phyloP scores from a whole-genome alignment of 2,329 filamentous ascomycete species.

The Huntiella omanensis region DNA sequence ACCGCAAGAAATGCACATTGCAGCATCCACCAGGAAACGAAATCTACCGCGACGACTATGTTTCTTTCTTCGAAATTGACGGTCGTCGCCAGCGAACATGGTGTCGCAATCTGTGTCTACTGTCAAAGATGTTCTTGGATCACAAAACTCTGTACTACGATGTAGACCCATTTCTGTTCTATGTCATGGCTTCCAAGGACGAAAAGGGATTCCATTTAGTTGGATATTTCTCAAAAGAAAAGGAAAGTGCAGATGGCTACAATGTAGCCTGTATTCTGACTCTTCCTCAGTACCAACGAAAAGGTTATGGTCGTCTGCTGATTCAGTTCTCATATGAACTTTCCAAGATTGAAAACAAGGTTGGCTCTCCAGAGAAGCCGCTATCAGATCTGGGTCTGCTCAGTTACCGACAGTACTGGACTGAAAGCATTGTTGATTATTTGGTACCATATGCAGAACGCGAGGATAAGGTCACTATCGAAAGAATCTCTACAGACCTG shows the following conservation, averaged over 20 bases:
- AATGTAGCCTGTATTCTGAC: constrained; percentile 97
- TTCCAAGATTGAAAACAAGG: constrained; percentile 82
- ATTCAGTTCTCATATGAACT: constrained; percentile 98
- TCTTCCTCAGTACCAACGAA: constrained; percentile 85
- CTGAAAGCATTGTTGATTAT: constrained; percentile 77
- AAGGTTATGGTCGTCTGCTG: constrained; percentile 78
- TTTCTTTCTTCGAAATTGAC: constrained; percentile 96
- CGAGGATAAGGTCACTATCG: constrained; percentile 61
- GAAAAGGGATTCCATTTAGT: constrained; percentile 86
- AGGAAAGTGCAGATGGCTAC: constrained; percentile 90
- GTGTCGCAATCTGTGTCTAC: constrained; percentile 85
- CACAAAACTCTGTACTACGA: constrained; percentile 99
- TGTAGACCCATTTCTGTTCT: constrained; percentile 97
- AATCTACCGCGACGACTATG: constrained; percentile 84
- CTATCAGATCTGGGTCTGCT: constrained; percentile 83
- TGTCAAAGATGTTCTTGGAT: constrained; percentile 91
- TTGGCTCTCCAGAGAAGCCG: constrained; percentile 92
- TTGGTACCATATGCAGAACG: constrained; percentile 54
- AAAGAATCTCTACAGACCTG: constrained; percentile 57
- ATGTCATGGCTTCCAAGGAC: constrained; percentile 84
- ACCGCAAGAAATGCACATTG: constrained; percentile 76
- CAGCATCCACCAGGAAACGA: constrained; percentile 93
- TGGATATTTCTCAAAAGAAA: constrained; percentile 99
- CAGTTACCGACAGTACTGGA: constrained; percentile 95
- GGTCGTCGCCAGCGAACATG: constrained; percentile 85